A percentile compares a stretch with the other conserved stretches of the same genome.
Evolutionary conservation across 495 filamentous ascomycete species (phyloP).

Genomic region (Penicillium argentinense): DNA sequence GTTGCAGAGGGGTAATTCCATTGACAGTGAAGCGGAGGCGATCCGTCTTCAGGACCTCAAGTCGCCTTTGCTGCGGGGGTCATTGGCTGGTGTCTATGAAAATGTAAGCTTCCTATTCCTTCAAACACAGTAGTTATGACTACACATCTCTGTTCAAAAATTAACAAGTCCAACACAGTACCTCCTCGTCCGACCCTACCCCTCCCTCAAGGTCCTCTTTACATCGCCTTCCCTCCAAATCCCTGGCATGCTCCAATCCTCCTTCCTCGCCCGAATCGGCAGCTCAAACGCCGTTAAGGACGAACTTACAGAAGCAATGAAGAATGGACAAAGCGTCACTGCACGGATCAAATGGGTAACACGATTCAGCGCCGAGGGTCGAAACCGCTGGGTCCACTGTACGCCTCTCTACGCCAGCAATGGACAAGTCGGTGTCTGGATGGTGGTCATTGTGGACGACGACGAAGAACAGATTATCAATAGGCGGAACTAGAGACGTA

Average conservation of each 20-base stretch:
- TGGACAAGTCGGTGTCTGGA: conserved; percentile 60
- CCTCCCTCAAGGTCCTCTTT: conserved; percentile 18
- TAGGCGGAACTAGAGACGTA: conserved; percentile 10
- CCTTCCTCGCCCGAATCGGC: conserved; percentile 52
- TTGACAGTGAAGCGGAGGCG: conserved; percentile 24
- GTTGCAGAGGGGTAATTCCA: conserved; percentile 2
- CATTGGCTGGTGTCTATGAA: conserved; percentile 46
- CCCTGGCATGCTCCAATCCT: conserved; percentile 20
- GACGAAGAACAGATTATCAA: conserved; percentile 29
- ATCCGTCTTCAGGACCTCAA: conserved; percentile 25
- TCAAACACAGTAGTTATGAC: not conserved
- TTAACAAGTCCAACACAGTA: conserved; percentile 1
- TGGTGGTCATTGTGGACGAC: conserved; percentile 58
- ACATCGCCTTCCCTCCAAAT: conserved; percentile 21
- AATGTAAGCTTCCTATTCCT: conserved; percentile 29
- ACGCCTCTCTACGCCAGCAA: conserved; percentile 58
- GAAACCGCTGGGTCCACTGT: conserved; percentile 59
- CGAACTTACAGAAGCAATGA: conserved; percentile 53
- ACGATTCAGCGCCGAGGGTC: conserved; percentile 40
- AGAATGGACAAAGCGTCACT: conserved; percentile 59
- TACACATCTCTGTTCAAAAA: too few relatives aligned
- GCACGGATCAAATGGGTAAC: conserved; percentile 62
- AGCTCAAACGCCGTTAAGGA: conserved; percentile 53
- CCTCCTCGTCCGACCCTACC: conserved; percentile 18
- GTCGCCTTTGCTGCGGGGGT: conserved; percentile 22